Evolutionary conservation across 129 eudicot genomes (phyloP).

Genomic region (Silybum marianum): DNA sequence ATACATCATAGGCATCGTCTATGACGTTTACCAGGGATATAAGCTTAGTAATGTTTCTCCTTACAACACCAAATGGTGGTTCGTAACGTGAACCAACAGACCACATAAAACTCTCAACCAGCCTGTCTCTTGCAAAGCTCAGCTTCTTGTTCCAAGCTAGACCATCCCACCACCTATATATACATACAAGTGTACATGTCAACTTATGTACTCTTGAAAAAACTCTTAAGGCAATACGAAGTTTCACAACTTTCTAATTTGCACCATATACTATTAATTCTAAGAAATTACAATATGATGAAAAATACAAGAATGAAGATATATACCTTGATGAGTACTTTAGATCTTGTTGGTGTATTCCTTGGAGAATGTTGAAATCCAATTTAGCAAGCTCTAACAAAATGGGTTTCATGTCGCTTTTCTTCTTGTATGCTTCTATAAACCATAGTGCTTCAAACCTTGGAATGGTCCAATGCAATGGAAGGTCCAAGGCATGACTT

Average conservation of each 20-base stretch:
- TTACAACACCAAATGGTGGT: constrained; percentile 29
- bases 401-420: background rate
- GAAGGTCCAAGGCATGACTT: constrained; percentile 37
- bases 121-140: constrained; percentile 47
- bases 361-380: constrained; percentile 42
- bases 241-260: no score
- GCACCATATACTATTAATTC: background rate
- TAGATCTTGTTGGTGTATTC: constrained; percentile 32
- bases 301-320: background rate
- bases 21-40: constrained; percentile 27
- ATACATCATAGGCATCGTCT: constrained; percentile 53
- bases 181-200: no score
- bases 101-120: constrained; percentile 45
- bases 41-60: constrained; percentile 32
- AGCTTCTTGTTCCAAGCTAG: constrained; percentile 22
- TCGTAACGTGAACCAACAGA: constrained; percentile 35
- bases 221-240: no score
- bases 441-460: constrained; percentile 31
- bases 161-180: constrained; percentile 46
- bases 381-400: constrained; percentile 32
- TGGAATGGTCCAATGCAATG: constrained; percentile 18
- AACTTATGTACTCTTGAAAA: no score
- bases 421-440: constrained; percentile 30
- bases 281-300: background rate
- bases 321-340: constrained; percentile 31